A percentile compares a stretch with the other conserved stretches of the same genome.
These are phyloP conservation scores for Melastoma candidum DNA, from an alignment of 441 rosid species.

Conservation along the genomic window DNA sequence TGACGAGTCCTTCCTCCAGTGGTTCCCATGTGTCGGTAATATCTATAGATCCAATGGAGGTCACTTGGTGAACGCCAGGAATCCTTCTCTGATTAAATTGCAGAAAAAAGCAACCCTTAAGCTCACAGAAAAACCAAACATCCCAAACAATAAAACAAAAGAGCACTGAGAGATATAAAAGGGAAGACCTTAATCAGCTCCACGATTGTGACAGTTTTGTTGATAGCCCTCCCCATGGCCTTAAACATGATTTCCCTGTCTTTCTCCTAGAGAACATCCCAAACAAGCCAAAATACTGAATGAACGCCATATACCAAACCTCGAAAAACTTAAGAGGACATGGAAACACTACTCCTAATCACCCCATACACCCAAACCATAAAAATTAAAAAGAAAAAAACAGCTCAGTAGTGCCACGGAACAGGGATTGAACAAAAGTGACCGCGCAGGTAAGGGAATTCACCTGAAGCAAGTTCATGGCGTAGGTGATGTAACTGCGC, in stretches of 20 bases:
- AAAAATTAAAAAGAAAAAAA: not conserved
- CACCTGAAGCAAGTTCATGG: constrained; percentile 19
- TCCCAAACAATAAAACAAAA: too few species aligned
- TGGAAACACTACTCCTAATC: not conserved
- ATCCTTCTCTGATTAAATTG: too few species aligned
- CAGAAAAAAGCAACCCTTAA: too few species aligned
- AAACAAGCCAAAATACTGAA: not conserved
- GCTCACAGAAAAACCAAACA: too few species aligned
- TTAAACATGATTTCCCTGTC: constrained; percentile 15
- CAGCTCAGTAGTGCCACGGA: not conserved
- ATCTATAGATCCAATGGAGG: too few species aligned
- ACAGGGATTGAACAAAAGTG: not conserved
- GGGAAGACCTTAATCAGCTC: constrained; percentile 16
- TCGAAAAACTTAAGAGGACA: not conserved
- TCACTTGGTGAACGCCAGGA: too few species aligned
- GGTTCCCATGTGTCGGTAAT: too few species aligned
- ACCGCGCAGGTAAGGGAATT: not conserved
- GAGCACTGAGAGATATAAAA: not conserved
- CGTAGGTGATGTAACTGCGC: constrained; percentile 21
- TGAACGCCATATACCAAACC: too few species aligned
- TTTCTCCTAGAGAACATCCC: constrained; percentile 12
- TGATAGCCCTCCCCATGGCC: constrained; percentile 22
- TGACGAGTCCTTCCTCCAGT: too few species aligned
- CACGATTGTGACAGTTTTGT: constrained; percentile 21
- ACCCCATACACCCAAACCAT: too few species aligned